Conservation (phyloP, 768 basidiomycete genomes). For the Gloeophyllum trabeum region DNA sequence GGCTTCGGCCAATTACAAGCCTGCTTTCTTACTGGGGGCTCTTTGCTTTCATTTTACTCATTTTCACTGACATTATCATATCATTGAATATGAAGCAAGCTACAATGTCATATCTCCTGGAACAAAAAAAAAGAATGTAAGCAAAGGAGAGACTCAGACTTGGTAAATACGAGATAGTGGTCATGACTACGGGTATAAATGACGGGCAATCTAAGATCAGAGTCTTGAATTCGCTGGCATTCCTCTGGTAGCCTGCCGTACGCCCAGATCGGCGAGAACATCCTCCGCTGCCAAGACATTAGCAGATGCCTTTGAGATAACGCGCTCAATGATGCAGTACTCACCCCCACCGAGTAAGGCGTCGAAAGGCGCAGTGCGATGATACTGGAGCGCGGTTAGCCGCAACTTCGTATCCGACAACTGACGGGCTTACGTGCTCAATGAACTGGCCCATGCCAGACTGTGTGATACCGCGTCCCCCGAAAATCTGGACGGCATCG, state of each 20-base stretch:
- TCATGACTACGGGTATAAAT: no score
- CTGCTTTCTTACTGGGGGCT: no score
- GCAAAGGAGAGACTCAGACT: no score
- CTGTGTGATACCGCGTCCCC: slow-evolving; percentile 76
- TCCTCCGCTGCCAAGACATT: slow-evolving; percentile 45
- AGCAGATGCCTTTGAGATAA: not conserved
- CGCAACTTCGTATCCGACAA: not conserved
- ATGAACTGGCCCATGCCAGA: slow-evolving; percentile 72
- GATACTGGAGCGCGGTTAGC: slow-evolving; percentile 38
- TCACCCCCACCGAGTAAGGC: slow-evolving; percentile 59
- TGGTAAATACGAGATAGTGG: no score
- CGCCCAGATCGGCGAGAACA: slow-evolving; percentile 69
- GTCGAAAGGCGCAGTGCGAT: slow-evolving; percentile 58
- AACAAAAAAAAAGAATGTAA: no score
- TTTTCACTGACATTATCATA: no score
- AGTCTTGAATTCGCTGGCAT: slow-evolving; percentile 64
- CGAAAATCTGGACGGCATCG: slow-evolving; percentile 81
- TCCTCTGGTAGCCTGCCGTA: slow-evolving; percentile 64
- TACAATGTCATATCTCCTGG: no score
- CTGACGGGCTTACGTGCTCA: slow-evolving; percentile 32
- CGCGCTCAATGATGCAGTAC: slow-evolving; percentile 1
- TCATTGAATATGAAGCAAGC: no score
- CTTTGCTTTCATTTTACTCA: no score
- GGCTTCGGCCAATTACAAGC: no score
- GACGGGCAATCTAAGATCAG: no score